phyloP scores from a whole-genome alignment of 352 stramenopile genomes.

The Phytophthora parvispora region DNA sequence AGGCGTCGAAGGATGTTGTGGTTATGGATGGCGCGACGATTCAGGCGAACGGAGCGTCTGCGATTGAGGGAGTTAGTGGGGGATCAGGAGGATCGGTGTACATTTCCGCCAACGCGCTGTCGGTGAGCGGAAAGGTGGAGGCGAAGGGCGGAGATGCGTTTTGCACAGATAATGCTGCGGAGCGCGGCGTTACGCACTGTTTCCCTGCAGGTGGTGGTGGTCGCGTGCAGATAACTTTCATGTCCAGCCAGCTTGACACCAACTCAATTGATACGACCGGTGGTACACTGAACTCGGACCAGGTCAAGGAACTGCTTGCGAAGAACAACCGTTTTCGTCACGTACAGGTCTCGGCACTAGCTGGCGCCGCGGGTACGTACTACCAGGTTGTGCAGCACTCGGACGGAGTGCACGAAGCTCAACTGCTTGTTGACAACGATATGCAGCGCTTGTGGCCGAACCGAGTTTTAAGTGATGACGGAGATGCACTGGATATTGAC shows the following conservation, averaged over 20 bases:
- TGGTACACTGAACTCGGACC: slow-evolving; percentile 35
- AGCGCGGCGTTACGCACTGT: slow-evolving; percentile 45
- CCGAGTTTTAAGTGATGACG: slow-evolving; percentile 31
- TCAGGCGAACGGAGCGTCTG: slow-evolving; percentile 57
- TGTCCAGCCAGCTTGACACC: slow-evolving; percentile 73
- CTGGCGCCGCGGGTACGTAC: slow-evolving; percentile 67
- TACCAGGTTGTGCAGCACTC: slow-evolving; percentile 67
- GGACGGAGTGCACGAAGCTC: slow-evolving; percentile 55
- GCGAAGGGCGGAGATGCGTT: slow-evolving; percentile 63
- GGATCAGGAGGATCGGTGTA: slow-evolving; percentile 70
- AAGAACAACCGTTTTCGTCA: slow-evolving; percentile 43
- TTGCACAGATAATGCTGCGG: slow-evolving; percentile 39
- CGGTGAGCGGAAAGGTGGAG: slow-evolving; percentile 51
- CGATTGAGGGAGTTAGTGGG: slow-evolving; percentile 47
- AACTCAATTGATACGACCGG: slow-evolving; percentile 65
- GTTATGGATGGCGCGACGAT: slow-evolving; percentile 66
- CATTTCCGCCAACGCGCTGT: slow-evolving; percentile 58
- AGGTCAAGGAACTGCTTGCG: slow-evolving; percentile 32
- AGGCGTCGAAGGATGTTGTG: slow-evolving; percentile 74
- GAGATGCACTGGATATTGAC: slow-evolving; percentile 27
- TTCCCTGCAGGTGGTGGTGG: slow-evolving; percentile 72
- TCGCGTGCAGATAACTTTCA: slow-evolving; percentile 74
- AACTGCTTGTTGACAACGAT: slow-evolving; percentile 53
- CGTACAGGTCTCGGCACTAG: slow-evolving; percentile 53
- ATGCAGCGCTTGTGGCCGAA: slow-evolving; percentile 45